These are phyloP conservation scores for Colletotrichum tofieldiae DNA, from an alignment of 2,329 filamentous ascomycete species.

Conservation along the genomic window DNA sequence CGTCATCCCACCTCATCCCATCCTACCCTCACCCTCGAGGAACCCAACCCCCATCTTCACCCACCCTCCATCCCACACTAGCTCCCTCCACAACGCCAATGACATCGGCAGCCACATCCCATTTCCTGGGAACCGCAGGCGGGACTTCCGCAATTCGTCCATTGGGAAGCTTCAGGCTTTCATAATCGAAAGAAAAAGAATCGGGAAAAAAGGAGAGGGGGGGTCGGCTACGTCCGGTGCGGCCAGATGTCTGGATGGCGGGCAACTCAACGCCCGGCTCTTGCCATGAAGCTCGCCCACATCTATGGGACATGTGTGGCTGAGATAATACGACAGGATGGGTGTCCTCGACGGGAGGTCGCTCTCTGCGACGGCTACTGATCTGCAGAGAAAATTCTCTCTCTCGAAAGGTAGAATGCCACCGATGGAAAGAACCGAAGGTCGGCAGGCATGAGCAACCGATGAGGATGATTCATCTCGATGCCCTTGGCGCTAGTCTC, in stretches of 20 bases:
- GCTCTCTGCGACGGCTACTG: not conserved
- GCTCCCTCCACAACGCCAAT: not conserved
- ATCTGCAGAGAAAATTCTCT: too few species aligned
- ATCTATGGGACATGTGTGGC: not conserved
- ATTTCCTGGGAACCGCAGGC: not conserved
- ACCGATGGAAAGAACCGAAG: not conserved
- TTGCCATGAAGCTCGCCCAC: not conserved
- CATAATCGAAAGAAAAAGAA: not conserved
- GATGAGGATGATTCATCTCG: not conserved
- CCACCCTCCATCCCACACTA: conserved; percentile 4
- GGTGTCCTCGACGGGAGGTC: not conserved
- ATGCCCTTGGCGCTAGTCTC: not conserved
- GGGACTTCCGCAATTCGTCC: conserved; percentile 9
- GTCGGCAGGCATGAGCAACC: not conserved
- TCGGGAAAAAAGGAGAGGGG: not conserved
- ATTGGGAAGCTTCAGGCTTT: not conserved
- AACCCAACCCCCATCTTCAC: not conserved
- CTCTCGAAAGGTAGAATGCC: not conserved
- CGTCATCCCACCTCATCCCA: conserved; percentile 2
- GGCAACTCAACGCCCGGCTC: not conserved
- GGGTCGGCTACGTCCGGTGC: conserved; percentile 9
- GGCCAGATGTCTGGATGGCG: not conserved
- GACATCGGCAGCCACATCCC: not conserved
- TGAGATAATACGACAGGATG: not conserved
- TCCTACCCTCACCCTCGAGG: not conserved